Evolutionary conservation across 2,329 filamentous ascomycete genomes (phyloP).

Genomic region (Aspergillus vadensis): DNA sequence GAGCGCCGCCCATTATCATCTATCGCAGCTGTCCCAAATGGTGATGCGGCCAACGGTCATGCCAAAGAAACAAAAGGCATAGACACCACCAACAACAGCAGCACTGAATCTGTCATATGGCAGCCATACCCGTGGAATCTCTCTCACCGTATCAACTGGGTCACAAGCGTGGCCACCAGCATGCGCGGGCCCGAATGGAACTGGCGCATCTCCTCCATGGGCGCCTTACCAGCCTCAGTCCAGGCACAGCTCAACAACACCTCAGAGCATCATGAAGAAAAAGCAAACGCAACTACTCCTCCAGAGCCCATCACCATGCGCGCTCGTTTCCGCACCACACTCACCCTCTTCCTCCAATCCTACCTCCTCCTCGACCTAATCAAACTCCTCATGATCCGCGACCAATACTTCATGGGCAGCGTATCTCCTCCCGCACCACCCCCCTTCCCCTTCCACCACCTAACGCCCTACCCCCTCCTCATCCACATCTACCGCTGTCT

Average conservation of each 20-base stretch:
- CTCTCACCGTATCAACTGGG: conserved; percentile 60
- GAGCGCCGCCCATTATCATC: neutral
- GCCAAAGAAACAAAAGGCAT: neutral
- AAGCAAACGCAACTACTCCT: no score
- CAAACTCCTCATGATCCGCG: conserved; percentile 69
- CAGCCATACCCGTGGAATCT: conserved; percentile 56
- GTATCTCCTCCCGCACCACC: conserved; percentile 51
- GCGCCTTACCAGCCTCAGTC: conserved; percentile 34
- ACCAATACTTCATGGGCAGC: conserved; percentile 73
- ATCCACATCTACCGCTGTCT: conserved; percentile 60
- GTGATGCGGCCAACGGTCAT: neutral
- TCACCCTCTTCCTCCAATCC: conserved; percentile 53
- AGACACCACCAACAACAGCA: neutral
- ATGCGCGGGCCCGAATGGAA: conserved; percentile 64
- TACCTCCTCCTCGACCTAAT: conserved; percentile 72
- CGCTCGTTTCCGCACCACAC: conserved; percentile 50
- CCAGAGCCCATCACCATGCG: conserved; percentile 3
- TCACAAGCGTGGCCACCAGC: conserved; percentile 57
- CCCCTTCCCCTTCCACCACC: conserved; percentile 47
- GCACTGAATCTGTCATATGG: conserved; percentile 49
- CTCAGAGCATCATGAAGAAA: conserved; percentile 3
- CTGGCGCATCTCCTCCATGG: conserved; percentile 55
- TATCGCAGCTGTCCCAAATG: neutral
- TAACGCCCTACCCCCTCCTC: conserved; percentile 38
- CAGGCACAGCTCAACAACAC: conserved; percentile 23